phyloP scores from a whole-genome alignment of 768 basidiomycete genomes.

The Astraeus odoratus region DNA sequence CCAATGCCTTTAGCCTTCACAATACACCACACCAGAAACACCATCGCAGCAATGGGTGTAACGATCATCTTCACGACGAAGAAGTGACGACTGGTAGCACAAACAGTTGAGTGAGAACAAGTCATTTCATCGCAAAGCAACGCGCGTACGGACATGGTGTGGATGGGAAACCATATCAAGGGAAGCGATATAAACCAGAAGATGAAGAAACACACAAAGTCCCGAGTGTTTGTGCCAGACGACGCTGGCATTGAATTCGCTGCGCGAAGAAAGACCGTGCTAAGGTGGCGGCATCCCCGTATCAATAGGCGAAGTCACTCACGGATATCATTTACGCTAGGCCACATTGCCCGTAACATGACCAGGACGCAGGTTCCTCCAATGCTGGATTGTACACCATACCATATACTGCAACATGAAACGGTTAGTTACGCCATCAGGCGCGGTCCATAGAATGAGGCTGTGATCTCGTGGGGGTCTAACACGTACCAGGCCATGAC shows the following conservation, averaged over 20 bases:
- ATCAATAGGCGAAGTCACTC: conserved; percentile 19
- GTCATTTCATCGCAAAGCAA: conserved; percentile 1
- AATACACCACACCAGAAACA: conserved; percentile 75
- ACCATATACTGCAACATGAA: conserved; percentile 50
- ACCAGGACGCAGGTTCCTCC: conserved; percentile 75
- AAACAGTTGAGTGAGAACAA: conserved; percentile 8
- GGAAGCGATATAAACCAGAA: conserved; percentile 81
- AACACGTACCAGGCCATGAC: conserved; percentile 60
- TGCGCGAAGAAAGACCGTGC: conserved; percentile 18
- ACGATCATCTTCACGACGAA: conserved; percentile 76
- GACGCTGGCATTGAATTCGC: conserved; percentile 68
- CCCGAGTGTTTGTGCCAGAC: conserved; percentile 67
- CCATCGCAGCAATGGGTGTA: conserved; percentile 60
- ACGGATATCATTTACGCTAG: conserved; percentile 62
- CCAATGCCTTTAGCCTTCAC: conserved; percentile 73
- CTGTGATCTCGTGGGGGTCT: conserved; percentile 10
- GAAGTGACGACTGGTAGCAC: conserved; percentile 50
- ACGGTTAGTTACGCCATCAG: conserved; percentile 7
- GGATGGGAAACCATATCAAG: conserved; percentile 77
- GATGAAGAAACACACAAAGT: conserved; percentile 79
- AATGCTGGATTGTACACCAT: conserved; percentile 75
- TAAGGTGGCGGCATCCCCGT: background rate
- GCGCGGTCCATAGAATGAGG: background rate
- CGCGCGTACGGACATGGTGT: conserved; percentile 54
- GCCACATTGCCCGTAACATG: conserved; percentile 74